Percentiles rank a stretch among this genome's conserved stretches.
These are phyloP conservation scores for Fusarium buharicum DNA, from an alignment of 2,329 filamentous ascomycete genomes.

Conservation along the genomic window DNA sequence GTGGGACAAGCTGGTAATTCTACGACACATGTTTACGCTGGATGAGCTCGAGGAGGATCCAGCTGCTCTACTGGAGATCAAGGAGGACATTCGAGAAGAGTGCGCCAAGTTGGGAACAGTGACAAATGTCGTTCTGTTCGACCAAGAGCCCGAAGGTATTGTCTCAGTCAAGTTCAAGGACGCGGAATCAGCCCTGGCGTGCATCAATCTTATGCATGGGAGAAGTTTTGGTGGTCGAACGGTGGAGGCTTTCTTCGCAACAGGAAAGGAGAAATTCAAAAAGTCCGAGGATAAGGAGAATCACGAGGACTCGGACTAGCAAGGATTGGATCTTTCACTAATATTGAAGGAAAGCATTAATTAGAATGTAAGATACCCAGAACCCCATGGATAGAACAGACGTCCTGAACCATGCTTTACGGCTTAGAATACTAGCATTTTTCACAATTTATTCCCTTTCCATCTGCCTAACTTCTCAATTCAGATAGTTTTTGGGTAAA, in stretches of 20 bases:
- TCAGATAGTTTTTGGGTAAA: constrained; percentile 19
- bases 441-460: background rate
- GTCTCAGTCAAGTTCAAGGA: constrained; percentile 85
- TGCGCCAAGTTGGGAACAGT: constrained; percentile 87
- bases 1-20: constrained; percentile 84
- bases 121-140: constrained; percentile 91
- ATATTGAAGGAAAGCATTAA: constrained; percentile 13
- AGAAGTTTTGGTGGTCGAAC: constrained; percentile 79
- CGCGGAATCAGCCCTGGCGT: constrained; percentile 75
- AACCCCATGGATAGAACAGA: constrained; percentile 19
- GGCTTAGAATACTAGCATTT: background rate
- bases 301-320: constrained; percentile 53
- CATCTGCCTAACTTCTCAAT: constrained; percentile 3
- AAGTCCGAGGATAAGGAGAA: constrained; percentile 70
- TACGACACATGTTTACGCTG: constrained; percentile 94
- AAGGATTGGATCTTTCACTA: background rate
- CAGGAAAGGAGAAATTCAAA: constrained; percentile 77
- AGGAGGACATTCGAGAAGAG: constrained; percentile 92
- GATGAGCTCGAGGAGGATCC: constrained; percentile 86
- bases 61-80: constrained; percentile 86
- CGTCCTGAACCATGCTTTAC: constrained; percentile 5
- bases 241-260: constrained; percentile 76
- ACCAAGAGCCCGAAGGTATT: constrained; percentile 84
- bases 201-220: constrained; percentile 80
- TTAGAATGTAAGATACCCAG: constrained; percentile 46